Evolutionary conservation across 768 basidiomycete genomes (phyloP), one percentile per base, ranked within the genome.

Genomic region (Trametes villosa): DNA sequence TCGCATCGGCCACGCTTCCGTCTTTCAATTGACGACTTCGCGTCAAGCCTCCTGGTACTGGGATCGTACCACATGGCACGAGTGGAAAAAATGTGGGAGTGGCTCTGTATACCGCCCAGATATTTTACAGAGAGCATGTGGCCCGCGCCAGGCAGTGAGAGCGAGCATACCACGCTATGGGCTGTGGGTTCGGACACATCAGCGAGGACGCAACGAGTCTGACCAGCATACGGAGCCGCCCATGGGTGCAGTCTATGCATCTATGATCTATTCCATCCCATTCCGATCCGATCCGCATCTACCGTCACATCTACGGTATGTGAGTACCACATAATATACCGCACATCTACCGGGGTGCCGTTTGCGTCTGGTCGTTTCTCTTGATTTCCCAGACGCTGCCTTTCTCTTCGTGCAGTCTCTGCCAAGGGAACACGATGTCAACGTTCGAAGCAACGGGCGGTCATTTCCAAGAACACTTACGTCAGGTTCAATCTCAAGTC

Each of bases 401-500:
- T 9, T 17, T 30, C 51, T 65, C 65, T 24, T 57, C 57, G 36
- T 68, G 67, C 31, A 68, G 53, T 26, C 57, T 46, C 67, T 68
- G 49, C 9, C n/a, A 30, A 31, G 30, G 18, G 18, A 36, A 18
- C 24, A 47, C 9, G 20, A 15, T 8, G 34, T 56, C 24, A 48
- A 46, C 47, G 29, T 31, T 49, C 38, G 54, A 15, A 18, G 24
- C 17, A 30, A 33, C 34, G 42, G 44, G 24, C 33, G 15, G 26
- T 22, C 47, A 41, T 17, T n/a, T 66, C 66, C n/a, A 33, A 59
- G 38, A 57, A 53, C 48, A 76, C 82, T 72, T 72, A 88, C 88
- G 53, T 85, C 78, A 53, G 71, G 61, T 42, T 79, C 74, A 62
- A 89, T 80, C 27, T 77, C 72, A 56, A 80, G 76, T 53, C 76